phyloP scores from a whole-genome alignment of 1,139 yeast genomes.

The Geotrichum phurueaensis region DNA sequence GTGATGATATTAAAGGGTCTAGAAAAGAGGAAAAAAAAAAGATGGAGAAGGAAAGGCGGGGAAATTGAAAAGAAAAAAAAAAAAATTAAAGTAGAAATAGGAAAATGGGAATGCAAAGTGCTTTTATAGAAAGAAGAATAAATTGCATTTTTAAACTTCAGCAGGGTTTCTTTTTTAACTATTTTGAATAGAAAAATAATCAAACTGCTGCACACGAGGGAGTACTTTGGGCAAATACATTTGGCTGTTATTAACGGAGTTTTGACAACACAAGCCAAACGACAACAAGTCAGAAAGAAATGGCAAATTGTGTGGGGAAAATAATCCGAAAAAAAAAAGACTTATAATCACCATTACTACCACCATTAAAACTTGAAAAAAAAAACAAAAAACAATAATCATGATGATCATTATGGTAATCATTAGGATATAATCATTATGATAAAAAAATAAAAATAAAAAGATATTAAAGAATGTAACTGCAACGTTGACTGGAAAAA shows the following conservation, averaged over 20 bases:
- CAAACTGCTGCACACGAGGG: too few relatives aligned
- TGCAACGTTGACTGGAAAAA: too few relatives aligned
- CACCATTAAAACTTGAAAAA: too few relatives aligned
- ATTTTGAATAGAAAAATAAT: too few relatives aligned
- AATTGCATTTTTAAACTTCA: neutral
- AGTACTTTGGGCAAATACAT: too few relatives aligned
- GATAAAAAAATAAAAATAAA: too few relatives aligned
- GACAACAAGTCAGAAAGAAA: too few relatives aligned
- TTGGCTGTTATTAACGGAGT: neutral
- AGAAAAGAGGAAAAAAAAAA: neutral
- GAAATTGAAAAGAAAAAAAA: neutral
- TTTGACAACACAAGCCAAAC: neutral
- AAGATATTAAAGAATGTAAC: too few relatives aligned
- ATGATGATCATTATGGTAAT: too few relatives aligned
- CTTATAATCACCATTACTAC: too few relatives aligned
- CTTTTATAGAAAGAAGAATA: neutral
- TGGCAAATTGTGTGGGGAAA: neutral
- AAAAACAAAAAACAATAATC: too few relatives aligned
- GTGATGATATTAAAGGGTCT: neutral
- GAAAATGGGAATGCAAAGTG: neutral
- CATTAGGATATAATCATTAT: too few relatives aligned
- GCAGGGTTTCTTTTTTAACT: neutral
- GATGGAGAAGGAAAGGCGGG: neutral
- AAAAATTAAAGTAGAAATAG: neutral
- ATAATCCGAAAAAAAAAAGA: neutral